Evolutionary conservation across 2,329 filamentous ascomycete species (phyloP).

Genomic region (Sclerotiophoma versabilis): DNA sequence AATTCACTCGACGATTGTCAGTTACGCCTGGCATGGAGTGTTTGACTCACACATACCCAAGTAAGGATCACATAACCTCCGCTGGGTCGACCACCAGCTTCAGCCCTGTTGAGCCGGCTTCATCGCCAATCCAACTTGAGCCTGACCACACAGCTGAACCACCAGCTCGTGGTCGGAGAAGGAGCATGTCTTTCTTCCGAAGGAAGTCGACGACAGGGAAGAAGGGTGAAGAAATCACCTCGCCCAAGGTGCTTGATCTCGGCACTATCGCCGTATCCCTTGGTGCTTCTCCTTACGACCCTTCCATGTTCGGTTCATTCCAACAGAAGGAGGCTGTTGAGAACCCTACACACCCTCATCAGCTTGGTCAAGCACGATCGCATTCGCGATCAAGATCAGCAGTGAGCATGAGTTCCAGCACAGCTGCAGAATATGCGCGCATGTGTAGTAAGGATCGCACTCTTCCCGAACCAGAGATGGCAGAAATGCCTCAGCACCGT

Average conservation of each 20-base stretch:
- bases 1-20: slow-evolving; percentile 48
- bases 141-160: slow-evolving; percentile 32
- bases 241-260: slow-evolving; percentile 47
- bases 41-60: slow-evolving; percentile 46
- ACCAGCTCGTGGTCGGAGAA: slow-evolving; percentile 31
- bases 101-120: slow-evolving; percentile 8
- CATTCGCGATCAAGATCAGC: slow-evolving; percentile 39
- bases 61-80: slow-evolving; percentile 31
- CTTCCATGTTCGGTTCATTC: slow-evolving; percentile 41
- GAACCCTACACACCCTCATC: slow-evolving; percentile 45
- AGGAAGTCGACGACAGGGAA: slow-evolving; percentile 36
- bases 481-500: slow-evolving; percentile 31
- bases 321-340: slow-evolving; percentile 24
- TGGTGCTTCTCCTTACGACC: slow-evolving; percentile 54
- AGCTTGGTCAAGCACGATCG: slow-evolving; percentile 39
- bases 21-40: slow-evolving; percentile 46
- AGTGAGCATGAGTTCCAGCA: slow-evolving; percentile 45
- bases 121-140: slow-evolving; percentile 22
- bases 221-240: slow-evolving; percentile 25
- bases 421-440: slow-evolving; percentile 46
- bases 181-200: slow-evolving; percentile 43
- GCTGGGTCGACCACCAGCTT: slow-evolving; percentile 12
- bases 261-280: slow-evolving; percentile 52
- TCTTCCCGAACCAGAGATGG: slow-evolving; percentile 23
- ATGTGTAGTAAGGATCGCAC: slow-evolving; percentile 46